A percentile compares a stretch with the other conserved stretches of the same genome.
Evolutionary conservation across 441 rosid genomes (phyloP).

Genomic region (Gossypium schwendimanii): DNA sequence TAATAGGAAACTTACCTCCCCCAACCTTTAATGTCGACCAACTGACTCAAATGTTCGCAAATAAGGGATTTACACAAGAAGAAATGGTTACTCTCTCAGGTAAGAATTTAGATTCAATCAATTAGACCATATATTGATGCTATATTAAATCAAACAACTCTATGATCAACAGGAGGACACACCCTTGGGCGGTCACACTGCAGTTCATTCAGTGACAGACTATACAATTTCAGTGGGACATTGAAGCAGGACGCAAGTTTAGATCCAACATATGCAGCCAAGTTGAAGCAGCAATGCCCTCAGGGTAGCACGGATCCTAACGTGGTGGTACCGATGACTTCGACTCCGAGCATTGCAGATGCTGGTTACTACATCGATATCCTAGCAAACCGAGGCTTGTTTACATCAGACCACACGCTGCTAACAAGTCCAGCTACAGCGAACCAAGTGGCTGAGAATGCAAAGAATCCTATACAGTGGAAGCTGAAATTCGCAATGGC

Average conservation of each 20-base stretch:
- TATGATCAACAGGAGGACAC: conserved; percentile 34
- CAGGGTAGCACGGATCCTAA: conserved; percentile 17
- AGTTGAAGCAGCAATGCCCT: conserved; percentile 39
- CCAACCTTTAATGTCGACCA: conserved; percentile 31
- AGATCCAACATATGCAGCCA: conserved; percentile 29
- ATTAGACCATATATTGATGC: no score
- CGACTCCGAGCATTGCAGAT: conserved; percentile 27
- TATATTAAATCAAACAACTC: not conserved
- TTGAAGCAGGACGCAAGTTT: conserved; percentile 36
- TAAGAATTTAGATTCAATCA: not conserved
- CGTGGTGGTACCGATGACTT: conserved; percentile 44
- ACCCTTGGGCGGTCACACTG: conserved; percentile 50
- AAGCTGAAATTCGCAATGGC: conserved; percentile 41
- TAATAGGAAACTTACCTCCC: conserved; percentile 26
- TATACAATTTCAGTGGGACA: conserved; percentile 38
- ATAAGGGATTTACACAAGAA: conserved; percentile 38
- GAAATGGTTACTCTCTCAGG: conserved; percentile 53
- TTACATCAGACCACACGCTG: conserved; percentile 46
- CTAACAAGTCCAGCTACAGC: conserved; percentile 29
- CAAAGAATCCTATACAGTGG: conserved; percentile 23
- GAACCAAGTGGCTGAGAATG: conserved; percentile 23
- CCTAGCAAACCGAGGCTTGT: conserved; percentile 31
- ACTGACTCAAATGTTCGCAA: conserved; percentile 31
- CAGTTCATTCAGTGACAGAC: conserved; percentile 32
- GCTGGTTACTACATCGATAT: conserved; percentile 31